Base-by-base conservation (phyloP, 805 yeast genomes). In the Candida multigemmis region DNA sequence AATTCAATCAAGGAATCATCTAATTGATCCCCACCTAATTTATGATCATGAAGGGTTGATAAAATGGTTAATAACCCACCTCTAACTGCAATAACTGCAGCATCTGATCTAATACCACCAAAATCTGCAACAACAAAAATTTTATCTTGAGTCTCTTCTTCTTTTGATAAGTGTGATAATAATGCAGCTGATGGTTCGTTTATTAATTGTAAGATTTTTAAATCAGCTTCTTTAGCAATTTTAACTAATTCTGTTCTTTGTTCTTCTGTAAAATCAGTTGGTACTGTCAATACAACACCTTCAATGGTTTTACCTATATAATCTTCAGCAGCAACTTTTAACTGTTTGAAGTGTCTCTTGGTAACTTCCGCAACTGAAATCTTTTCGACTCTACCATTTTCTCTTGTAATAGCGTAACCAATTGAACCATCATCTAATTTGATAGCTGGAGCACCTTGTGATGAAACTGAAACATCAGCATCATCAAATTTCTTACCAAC, bases 91-190 rank as follows among this genome's bases (percentile, higher is more conserved):
- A 91, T 65, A 27, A 91, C 87, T 33, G 97, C 95, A 36, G 87
- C 96, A 51, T 91, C 97, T 22, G 94, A 78, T 60, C 97, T 45
- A 11, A 86, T 70, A 50, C 95, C 96, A 54, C 98, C 98, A 46
- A 91, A 83, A 58, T 91, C 98, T 30, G 94, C 93, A 41, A 91
- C 96, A 26, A 85, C 93, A 47, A 77, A 77, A 34, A 83, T 57
- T 65, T 79, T 79, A 59, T 85, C 94, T 40, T 73, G 59, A 30
- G 44, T 43, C 35, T 68, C 53, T 30, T 60, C 56, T 30, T 65
- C 53, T 19, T 60, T 47, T 21, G 71, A 59, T 33, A 74, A 63
- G 49, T 87, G 89, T 4, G 97, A 85, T 40, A 91, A 66, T 37
- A 91, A 64, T 26, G 96, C 94, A 34, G 96, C 82, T 33, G 85